Base-by-base conservation (phyloP, 352 stramenopile species). In the Globisporangium heterothallicum region DNA sequence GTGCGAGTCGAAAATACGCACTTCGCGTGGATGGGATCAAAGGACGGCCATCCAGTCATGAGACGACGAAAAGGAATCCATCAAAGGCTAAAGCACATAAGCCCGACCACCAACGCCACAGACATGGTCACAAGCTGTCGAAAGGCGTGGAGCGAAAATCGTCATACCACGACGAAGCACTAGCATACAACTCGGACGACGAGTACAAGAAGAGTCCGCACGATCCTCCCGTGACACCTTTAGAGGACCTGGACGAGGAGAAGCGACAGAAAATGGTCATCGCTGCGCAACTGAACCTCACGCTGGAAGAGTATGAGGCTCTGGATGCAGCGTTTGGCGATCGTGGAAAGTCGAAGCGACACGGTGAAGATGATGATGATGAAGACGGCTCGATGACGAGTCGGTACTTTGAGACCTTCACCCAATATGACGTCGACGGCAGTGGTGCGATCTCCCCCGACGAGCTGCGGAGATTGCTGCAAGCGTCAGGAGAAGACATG, bases 381-480 rank as follows among this genome's bases (percentile, higher is more conserved):
- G 46, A 59, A 8, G 62, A 55, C 1, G 43, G 19, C 21, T 68
- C 54, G 14, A 71, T 75, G 61, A 84, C 70, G 0, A 58, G 63
- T 8, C 63, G 73, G 19, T 93, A 89, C 41, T 63, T 66, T 10
- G 53, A 68, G 2, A 48, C 88, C 7, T 94, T 94, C 44, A 58
- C 82, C 7, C 61, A 78, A 50, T 92, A 80, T 53, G 84, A 94
- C 53, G 65, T 74, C n/a, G 81, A 94, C 46, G 59, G 79, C 18
- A 94, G 84, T 40, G 82, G 80, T 2, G 58, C 76, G 2, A 88
- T 94, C 46, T 94, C 84, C 2, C 75, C 82, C 0, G 61, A 68
- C 3, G 82, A 94, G 52, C 59, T 94, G 6, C 67, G 64, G 1
- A 49, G 74, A 40, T 53, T 94, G 19, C 57, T 94, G 5, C 44